These are phyloP conservation scores for Suillus subluteus DNA, from an alignment of 768 basidiomycete species.

Conservation along the genomic window DNA sequence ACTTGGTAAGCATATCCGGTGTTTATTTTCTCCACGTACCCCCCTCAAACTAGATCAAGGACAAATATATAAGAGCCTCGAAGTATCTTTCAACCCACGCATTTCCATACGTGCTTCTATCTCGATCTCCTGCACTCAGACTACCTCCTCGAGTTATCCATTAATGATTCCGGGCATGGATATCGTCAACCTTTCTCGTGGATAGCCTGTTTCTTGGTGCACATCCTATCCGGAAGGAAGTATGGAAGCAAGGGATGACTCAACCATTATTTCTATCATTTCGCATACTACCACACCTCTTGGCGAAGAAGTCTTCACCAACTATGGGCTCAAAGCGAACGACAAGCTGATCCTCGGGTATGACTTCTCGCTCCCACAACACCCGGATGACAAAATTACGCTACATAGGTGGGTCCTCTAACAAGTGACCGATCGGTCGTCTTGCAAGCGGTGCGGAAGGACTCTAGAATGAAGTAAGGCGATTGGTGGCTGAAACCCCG, in stretches of 20 bases:
- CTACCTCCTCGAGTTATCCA: constrained; percentile 59
- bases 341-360: constrained; percentile 90
- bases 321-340: constrained; percentile 92
- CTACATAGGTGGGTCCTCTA: constrained; percentile 66
- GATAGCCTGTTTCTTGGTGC: constrained; percentile 82
- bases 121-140: constrained; percentile 54
- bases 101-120: constrained; percentile 85
- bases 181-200: constrained; percentile 82
- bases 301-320: constrained; percentile 77
- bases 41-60: constrained; percentile 47
- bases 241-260: constrained; percentile 32
- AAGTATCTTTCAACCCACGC: constrained; percentile 87
- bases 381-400: constrained; percentile 86
- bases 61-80: constrained; percentile 67
- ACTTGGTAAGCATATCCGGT: constrained; percentile 60
- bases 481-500: constrained; percentile 33
- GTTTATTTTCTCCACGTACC: not conserved
- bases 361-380: constrained; percentile 79
- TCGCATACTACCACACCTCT: constrained; percentile 46
- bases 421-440: constrained; percentile 68
- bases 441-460: constrained; percentile 54
- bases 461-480: constrained; percentile 60
- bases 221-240: constrained; percentile 44
- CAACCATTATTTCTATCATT: constrained; percentile 62
- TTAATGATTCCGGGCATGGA: constrained; percentile 89